Percentiles rank a stretch among this genome's conserved stretches.
These are phyloP conservation scores for Narthecium ossifragum DNA, from an alignment of 106 monocot species.

Conservation along the genomic window DNA sequence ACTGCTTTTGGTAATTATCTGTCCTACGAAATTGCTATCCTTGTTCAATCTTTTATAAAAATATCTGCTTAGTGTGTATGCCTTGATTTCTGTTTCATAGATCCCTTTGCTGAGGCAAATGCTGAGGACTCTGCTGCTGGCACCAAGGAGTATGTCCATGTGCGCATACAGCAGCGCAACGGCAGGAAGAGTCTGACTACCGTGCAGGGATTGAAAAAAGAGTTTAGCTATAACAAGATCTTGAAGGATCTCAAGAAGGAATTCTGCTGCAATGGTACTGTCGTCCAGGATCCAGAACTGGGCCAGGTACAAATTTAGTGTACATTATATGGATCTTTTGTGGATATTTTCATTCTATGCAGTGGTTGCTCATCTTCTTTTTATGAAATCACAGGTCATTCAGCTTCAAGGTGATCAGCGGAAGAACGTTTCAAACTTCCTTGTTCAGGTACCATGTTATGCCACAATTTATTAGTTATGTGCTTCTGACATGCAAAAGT, in stretches of 20 bases:
- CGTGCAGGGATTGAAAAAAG: slow-evolving; percentile 38
- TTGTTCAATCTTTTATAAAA: too few species aligned
- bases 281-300: slow-evolving; percentile 36
- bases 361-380: neutral
- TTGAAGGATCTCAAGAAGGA: slow-evolving; percentile 36
- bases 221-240: slow-evolving; percentile 26
- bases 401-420: slow-evolving; percentile 36
- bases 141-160: slow-evolving; percentile 39
- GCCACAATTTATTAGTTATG: neutral
- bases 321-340: too few species aligned
- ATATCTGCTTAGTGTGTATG: too few species aligned
- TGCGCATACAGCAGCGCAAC: slow-evolving; percentile 39
- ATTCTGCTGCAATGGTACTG: slow-evolving; percentile 45
- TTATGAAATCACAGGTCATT: slow-evolving; percentile 14
- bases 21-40: too few species aligned
- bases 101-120: slow-evolving; percentile 37
- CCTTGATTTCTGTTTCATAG: too few species aligned
- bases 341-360: too few species aligned
- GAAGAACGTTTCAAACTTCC: slow-evolving; percentile 37
- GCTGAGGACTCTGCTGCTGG: slow-evolving; percentile 39
- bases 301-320: slow-evolving; percentile 17
- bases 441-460: slow-evolving; percentile 17
- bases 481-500: neutral
- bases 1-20: slow-evolving; percentile 36
- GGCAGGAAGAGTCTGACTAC: slow-evolving; percentile 42